Conservation (phyloP, 2,329 filamentous ascomycete genomes). For the Microdochium trichocladiopsis region DNA sequence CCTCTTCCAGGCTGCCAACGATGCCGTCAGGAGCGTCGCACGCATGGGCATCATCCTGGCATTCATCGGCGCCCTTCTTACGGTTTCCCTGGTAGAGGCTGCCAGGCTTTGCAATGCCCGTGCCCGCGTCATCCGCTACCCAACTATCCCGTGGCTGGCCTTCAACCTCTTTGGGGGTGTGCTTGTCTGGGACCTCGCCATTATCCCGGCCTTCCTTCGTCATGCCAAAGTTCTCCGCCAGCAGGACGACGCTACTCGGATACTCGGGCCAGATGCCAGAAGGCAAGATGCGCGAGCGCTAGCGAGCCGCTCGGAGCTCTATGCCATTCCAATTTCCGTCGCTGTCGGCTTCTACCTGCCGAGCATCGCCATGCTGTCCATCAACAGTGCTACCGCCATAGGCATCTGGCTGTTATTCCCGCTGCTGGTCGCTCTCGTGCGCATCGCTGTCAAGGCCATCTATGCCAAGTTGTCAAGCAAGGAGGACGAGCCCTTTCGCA, state of each 20-base stretch:
- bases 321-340: constrained; percentile 46
- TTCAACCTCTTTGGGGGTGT: constrained; percentile 42
- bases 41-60: constrained; percentile 33
- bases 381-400: constrained; percentile 27
- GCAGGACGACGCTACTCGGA: background rate
- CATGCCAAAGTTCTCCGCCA: constrained; percentile 27
- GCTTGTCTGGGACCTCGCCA: constrained; percentile 43
- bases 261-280: constrained; percentile 5
- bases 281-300: constrained; percentile 26
- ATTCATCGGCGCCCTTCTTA: constrained; percentile 39
- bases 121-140: constrained; percentile 21
- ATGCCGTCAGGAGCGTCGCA: constrained; percentile 30
- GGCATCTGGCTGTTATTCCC: constrained; percentile 46
- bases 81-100: constrained; percentile 41
- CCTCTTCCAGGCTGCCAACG: constrained; percentile 38
- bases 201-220: constrained; percentile 41
- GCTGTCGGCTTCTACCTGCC: constrained; percentile 39
- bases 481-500: constrained; percentile 26
- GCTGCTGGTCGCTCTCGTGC: constrained; percentile 36
- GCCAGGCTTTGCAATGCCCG: constrained; percentile 31
- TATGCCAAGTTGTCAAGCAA: constrained; percentile 11
- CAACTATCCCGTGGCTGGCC: constrained; percentile 34
- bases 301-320: constrained; percentile 39
- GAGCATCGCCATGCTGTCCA: constrained; percentile 36
- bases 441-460: constrained; percentile 22